Base-by-base conservation (phyloP, 768 basidiomycete genomes). In the Pleurotus eryngii region DNA sequence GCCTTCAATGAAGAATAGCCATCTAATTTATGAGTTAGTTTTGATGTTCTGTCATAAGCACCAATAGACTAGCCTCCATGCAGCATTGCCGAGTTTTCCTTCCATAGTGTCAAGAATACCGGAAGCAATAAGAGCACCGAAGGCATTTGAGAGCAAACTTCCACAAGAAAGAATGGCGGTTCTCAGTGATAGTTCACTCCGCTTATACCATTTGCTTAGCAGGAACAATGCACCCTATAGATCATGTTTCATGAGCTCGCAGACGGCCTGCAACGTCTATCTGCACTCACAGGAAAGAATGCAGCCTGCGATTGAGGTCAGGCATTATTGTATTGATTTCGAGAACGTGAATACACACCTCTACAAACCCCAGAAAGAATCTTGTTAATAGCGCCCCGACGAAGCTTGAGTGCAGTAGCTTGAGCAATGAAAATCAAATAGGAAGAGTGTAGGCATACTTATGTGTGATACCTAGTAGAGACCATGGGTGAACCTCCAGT, bases 321-420 rank as follows among this genome's bases (percentile, higher is more conserved):
- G 46, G 3, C 54, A 60, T 63, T 15, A 15, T n/a, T 40, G 5
- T 45, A 37, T 35, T 11, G 30, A n/a, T 26, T 57, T 15, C 50
- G 49, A 14, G n/a, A 24, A 45, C 47, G 9, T 0, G 17, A 8
- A 49, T 12, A 55, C 22, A 46, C 7, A 54, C 51, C 59, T 84
- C 84, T n/a, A 83, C 76, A 60, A 87, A 86, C 38, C 92, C 92
- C 35, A 93, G 77, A 67, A 88, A 81, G 70, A 93, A 92, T 18
- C 91, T 79, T 0, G 85, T 85, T 11, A 83, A 68, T 9, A 90
- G 76, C 5, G 80, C 87, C 18, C 84, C 80, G n/a, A 74, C 67
- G 61, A 86, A 95, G 67, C 83, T 85, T 67, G 27, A 11, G 24
- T 49, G 30, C 39, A 26, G 46, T 37, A 30, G 15, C 27, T 30